phyloP scores from a whole-genome alignment of 805 yeast genomes.

The Kuraishia piskuri region DNA sequence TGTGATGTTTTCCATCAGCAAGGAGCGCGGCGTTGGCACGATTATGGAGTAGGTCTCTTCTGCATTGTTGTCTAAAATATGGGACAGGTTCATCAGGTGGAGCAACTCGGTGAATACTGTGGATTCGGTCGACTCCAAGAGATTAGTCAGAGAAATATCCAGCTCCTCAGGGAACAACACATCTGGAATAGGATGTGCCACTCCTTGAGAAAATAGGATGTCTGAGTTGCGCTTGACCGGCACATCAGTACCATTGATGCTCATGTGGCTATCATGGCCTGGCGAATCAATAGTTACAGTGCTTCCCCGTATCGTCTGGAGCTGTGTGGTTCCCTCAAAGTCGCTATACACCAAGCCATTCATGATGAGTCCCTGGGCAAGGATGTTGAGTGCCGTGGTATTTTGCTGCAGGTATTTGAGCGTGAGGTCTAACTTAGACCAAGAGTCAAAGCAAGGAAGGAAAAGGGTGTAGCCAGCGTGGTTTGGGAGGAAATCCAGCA shows the following conservation, averaged over 20 bases:
- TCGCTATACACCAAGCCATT: conserved; percentile 65
- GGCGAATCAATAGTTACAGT: conserved; percentile 11
- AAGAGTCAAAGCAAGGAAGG: conserved; percentile 69
- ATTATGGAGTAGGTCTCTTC: conserved; percentile 45
- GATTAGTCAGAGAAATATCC: conserved; percentile 42
- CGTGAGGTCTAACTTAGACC: conserved; percentile 57
- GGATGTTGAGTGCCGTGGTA: conserved; percentile 35
- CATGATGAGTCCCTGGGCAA: conserved; percentile 52
- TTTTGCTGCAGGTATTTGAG: conserved; percentile 50
- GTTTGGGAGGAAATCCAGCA: conserved; percentile 46
- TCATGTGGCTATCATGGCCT: conserved; percentile 5
- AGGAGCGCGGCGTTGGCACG: conserved; percentile 57
- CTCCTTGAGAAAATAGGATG: conserved; percentile 75
- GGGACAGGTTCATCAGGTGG: conserved; percentile 30
- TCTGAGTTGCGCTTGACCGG: conserved; percentile 43
- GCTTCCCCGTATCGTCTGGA: conserved; percentile 23
- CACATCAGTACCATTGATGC: conserved; percentile 22
- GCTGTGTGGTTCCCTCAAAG: conserved; percentile 22
- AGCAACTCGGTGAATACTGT: conserved; percentile 37
- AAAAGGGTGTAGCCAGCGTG: conserved; percentile 62
- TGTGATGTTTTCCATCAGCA: conserved; percentile 43
- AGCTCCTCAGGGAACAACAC: conserved; percentile 51
- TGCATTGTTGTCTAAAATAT: conserved; percentile 26
- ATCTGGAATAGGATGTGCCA: conserved; percentile 58
- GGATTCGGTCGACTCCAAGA: conserved; percentile 48